Base-by-base conservation (phyloP, 2,329 filamentous ascomycete genomes). In the Ophiocordyceps unilateralis region DNA sequence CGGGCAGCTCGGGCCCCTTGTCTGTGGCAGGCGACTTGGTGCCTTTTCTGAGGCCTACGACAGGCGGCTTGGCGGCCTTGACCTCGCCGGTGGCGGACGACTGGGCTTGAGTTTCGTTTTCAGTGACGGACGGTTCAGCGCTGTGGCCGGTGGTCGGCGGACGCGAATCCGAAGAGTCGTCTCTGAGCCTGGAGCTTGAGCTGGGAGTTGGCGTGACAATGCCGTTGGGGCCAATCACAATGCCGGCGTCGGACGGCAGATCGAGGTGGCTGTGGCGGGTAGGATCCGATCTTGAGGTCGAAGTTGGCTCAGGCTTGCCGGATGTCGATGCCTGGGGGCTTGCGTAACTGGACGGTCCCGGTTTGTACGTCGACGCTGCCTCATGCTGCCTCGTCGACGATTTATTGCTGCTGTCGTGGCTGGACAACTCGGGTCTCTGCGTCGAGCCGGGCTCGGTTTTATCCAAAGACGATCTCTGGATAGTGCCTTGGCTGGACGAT, bases 181-280 rank as follows among this genome's bases (percentile, higher is more conserved):
- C 32, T 19, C 17, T 17, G 5, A n/a, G 19, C 32, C n/a, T 19
- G n/a, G 32, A 19, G 4, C 10, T 43, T 1, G 47, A 38, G 41
- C 19, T 22, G 30, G 38, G 7, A 17, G 38, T 26, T 7, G 41
- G 20, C n/a, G 34, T 21, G 21, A 53, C 46, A 37, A 57, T 52
- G 40, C 55, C 55, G 14, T 48, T 54, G 14, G 55, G 53, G 9
- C 48, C 55, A 45, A 58, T 51, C n/a, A 55, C 41, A 20, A 55
- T 53, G 21, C 41, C 46, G 7, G 41, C 26, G 14, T 52, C 47
- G 14, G 30, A 24, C 15, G 30, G 12, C 36, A 39, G 12, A 10
- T 22, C 36, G 20, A 39, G 36, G 14, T 21, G 19, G 36, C 19
- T 38, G 36, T 39, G 19, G 32, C 32, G 32, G 9, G 32, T 36